Base-by-base conservation (phyloP, 345 rosid species). In the Gossypium anomalum region DNA sequence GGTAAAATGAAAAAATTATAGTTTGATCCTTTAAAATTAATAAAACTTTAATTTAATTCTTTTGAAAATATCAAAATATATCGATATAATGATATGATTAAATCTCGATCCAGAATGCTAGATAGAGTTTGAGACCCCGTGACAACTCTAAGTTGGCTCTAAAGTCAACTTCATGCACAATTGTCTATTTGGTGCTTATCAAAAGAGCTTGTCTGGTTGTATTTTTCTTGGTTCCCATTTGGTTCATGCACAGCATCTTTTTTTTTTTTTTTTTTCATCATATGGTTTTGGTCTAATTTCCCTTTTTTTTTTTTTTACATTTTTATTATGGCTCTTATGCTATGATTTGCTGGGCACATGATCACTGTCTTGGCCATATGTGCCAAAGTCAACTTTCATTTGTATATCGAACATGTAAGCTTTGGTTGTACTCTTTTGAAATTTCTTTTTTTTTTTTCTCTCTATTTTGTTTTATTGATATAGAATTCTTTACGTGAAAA, bases 91-190 rank as follows among this genome's bases (percentile, higher is more conserved):
- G 38, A 34, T 34, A 5, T 6, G 7, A 34, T 34, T 34, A 0
- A 34, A 34, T 34, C 7, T 34, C 7, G 48, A 23, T 23, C n/a
- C 6, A 14, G 38, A 22, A 34, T 25, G 34, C 47, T 67, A 22
- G 41, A 67, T 20, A 47, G 41, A 48, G 19, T 48, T 9, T 69
- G 27, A 69, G 72, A 27, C 15, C 47, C 22, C 56, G 23, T 2
- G 8, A 43, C 52, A 66, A 59, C 47, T 69, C 23, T 69, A 17
- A 20, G 45, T 69, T 51, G 60, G 60, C 17, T 69, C 25, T 51
- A 29, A 69, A 69, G 73, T 69, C 73, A 69, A 69, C 60, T 69
- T 69, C 23, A 51, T 29, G 4, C 16, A 51, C 59, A 69, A 69
- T 69, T 27, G 72, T 68, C 72, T 20, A 27, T 27, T 69, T 27